Base-by-base conservation (phyloP, 345 rosid genomes). In the Lepidium didymum region DNA sequence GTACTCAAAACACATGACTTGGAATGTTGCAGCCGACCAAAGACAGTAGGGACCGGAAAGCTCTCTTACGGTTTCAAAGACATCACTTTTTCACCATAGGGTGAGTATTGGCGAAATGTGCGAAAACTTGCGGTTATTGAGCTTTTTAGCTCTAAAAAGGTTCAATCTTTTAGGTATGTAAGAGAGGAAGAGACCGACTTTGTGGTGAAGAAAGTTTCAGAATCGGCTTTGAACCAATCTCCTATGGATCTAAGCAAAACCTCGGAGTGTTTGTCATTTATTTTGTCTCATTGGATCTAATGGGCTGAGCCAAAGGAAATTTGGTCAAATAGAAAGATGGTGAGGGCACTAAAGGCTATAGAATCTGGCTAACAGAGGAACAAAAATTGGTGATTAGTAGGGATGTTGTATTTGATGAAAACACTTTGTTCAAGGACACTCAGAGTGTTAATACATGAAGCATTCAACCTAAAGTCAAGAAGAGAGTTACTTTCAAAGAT, bases 1-100 rank as follows among this genome's bases (percentile, higher is more conserved):
- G 69, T 82, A 2, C n/a, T 85, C 53, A 82, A 74, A 59, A 70
- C 77, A 4, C 71, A 79, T 7, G 91, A 86, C 51, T 77, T 78
- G 10, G 69, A 61, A 1, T 78, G 79, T 47, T 86, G 81, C 7
- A 73, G 78, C 54, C 77, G 86, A 59, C 87, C 89, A 27, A 2
- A 53, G n/a, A 29, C 69, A 5, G 27, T 15, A 0, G 84, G 81
- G 33, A 33, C 9, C 5, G 55, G 66, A 0, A 85, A 64, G 51
- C 40, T 88, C 19, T 73, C 91, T 19, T 86, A 84, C 46, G 68
- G 75, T 19, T 66, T 77, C 35, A 16, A 56, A 2, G 91, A 84
- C 66, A 4, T 88, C 21, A 78, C 13, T 7, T 84, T 79, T 13
- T 14, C 84, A 1, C 85, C 81, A 0, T 82, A 81, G n/a, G 65